Percentiles rank a stretch among this genome's conserved stretches.
Conservation (phyloP, 129 eudicot species). For the Tanacetum coccineum region DNA sequence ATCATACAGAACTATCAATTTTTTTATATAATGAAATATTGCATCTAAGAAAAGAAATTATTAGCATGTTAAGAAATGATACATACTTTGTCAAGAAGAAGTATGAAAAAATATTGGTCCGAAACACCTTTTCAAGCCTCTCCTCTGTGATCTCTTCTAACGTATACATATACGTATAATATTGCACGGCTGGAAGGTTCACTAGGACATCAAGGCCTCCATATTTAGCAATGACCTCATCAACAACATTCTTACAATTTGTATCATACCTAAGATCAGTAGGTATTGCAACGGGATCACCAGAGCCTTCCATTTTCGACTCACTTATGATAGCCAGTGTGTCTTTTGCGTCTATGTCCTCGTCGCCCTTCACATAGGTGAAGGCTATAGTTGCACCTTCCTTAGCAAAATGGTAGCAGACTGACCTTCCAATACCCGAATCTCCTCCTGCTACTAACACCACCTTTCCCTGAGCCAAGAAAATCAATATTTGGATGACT, state of each 20-base stretch:
- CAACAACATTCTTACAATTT: conserved; percentile 59
- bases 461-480: conserved; percentile 53
- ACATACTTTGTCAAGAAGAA: conserved; percentile 57
- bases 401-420: conserved; percentile 44
- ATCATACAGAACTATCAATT: no score
- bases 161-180: conserved; percentile 19
- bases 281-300: conserved; percentile 57
- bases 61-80: background rate
- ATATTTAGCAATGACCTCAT: conserved; percentile 49
- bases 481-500: background rate
- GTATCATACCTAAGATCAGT: conserved; percentile 60
- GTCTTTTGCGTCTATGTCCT: conserved; percentile 70
- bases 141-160: conserved; percentile 71
- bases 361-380: conserved; percentile 68
- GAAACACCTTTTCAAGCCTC: conserved; percentile 69
- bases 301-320: conserved; percentile 40
- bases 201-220: conserved; percentile 65
- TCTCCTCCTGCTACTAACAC: conserved; percentile 84
- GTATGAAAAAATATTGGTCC: conserved; percentile 67
- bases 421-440: conserved; percentile 82
- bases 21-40: no score
- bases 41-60: no score
- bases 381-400: conserved; percentile 87
- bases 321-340: conserved; percentile 41
- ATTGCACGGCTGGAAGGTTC: conserved; percentile 69